Evolutionary conservation across 1,139 yeast genomes (phyloP).

Genomic region (Suzukiozyma palmioleophila): DNA sequence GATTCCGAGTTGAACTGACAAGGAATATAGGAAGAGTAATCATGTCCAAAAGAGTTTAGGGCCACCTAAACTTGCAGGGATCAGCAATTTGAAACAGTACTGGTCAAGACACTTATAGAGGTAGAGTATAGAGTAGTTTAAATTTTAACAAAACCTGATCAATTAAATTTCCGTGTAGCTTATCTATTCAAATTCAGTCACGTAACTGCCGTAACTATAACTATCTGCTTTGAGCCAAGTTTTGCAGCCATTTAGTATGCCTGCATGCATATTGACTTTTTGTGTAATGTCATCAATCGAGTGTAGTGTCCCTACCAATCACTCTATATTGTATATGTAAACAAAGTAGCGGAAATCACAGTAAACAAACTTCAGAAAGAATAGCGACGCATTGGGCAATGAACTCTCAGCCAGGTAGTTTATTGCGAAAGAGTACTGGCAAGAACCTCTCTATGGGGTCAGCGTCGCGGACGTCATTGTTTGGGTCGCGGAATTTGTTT

Average conservation of each 20-base stretch:
- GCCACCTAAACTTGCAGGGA: too few species aligned
- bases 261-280: background rate
- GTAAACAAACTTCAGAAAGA: background rate
- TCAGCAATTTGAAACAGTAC: too few species aligned
- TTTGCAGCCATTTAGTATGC: too few species aligned
- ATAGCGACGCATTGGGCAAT: background rate
- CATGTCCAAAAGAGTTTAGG: too few species aligned
- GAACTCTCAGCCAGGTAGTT: conserved; percentile 20
- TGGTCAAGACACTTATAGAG: too few species aligned
- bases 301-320: background rate
- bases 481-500: conserved; percentile 12
- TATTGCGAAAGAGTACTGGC: conserved; percentile 25
- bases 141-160: too few species aligned
- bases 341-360: background rate
- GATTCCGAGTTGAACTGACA: background rate
- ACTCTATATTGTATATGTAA: conserved; percentile 1
- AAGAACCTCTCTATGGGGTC: conserved; percentile 34
- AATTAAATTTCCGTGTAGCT: too few species aligned
- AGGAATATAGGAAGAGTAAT: background rate
- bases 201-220: too few species aligned
- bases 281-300: background rate
- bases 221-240: too few species aligned
- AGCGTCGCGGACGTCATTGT: conserved; percentile 30
- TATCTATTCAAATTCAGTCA: too few species aligned
- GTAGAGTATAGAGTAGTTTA: too few species aligned